Conservation (phyloP, 495 filamentous ascomycete species). For the Staphylotrichum longicolle region DNA sequence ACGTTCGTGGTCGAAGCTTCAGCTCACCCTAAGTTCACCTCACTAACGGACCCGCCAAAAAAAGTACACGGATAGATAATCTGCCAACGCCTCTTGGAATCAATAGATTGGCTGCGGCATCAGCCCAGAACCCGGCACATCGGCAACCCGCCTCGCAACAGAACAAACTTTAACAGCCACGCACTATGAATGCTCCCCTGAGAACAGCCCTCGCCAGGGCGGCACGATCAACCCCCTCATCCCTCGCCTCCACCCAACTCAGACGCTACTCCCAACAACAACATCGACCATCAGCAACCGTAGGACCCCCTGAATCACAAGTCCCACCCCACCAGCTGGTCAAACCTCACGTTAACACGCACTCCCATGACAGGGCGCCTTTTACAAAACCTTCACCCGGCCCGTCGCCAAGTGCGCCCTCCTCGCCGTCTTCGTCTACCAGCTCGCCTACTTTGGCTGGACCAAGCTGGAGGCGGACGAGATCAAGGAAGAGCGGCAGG, state of each 20-base stretch:
- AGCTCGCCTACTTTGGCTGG: constrained; percentile 82
- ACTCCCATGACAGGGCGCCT: constrained; percentile 53
- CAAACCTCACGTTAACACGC: not conserved
- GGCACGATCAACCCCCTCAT: constrained; percentile 1
- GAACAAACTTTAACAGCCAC: not conserved
- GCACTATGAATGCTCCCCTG: constrained; percentile 9
- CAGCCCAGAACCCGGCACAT: too few species aligned
- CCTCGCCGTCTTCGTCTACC: constrained; percentile 84
- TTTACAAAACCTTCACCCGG: constrained; percentile 75
- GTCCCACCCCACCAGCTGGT: not conserved
- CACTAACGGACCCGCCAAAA: too few species aligned
- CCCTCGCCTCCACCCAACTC: constrained; percentile 2
- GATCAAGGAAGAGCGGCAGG: constrained; percentile 58
- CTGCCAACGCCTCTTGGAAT: too few species aligned
- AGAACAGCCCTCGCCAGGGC: constrained; percentile 16
- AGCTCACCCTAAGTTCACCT: too few species aligned
- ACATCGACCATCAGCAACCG: constrained; percentile 20
- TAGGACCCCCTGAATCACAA: not conserved
- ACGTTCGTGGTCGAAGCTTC: not conserved
- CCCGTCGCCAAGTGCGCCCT: constrained; percentile 85
- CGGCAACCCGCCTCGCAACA: not conserved
- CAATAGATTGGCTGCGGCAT: too few species aligned
- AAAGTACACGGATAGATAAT: too few species aligned
- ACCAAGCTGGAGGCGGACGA: constrained; percentile 80
- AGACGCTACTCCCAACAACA: constrained; percentile 19